A percentile compares a stretch with the other conserved stretches of the same genome.
These are phyloP conservation scores for Exophiala alcalophila DNA, from an alignment of 2,329 filamentous ascomycete genomes.

Conservation along the genomic window DNA sequence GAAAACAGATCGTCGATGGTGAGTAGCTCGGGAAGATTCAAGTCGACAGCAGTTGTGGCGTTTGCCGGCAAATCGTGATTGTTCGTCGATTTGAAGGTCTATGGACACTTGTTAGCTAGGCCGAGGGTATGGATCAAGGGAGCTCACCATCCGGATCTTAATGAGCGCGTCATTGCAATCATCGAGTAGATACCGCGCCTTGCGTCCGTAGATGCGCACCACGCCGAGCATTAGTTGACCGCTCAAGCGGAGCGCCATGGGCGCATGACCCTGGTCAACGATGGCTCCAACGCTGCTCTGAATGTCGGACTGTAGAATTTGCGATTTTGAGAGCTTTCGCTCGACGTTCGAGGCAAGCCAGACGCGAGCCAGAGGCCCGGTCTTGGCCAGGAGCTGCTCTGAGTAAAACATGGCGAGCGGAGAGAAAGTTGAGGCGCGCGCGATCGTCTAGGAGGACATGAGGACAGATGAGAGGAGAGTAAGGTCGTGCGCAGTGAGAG, in stretches of 20 bases:
- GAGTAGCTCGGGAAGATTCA: conserved; percentile 86
- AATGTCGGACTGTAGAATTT: conserved; percentile 91
- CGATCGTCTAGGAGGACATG: conserved; percentile 9
- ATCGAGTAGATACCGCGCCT: conserved; percentile 91
- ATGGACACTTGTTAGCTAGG: conserved; percentile 36
- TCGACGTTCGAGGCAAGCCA: conserved; percentile 98
- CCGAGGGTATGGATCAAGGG: background rate
- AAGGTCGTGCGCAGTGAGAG: background rate
- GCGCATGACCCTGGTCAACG: conserved; percentile 86
- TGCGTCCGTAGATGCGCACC: conserved; percentile 94
- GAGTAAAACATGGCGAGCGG: conserved; percentile 82
- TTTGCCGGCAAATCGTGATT: conserved; percentile 93
- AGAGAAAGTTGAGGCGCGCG: background rate
- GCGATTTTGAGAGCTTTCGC: conserved; percentile 95
- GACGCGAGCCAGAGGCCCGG: conserved; percentile 91
- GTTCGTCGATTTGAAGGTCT: conserved; percentile 91
- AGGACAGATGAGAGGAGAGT: background rate
- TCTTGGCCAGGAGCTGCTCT: conserved; percentile 92
- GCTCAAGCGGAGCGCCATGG: conserved; percentile 89
- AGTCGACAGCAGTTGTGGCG: conserved; percentile 75
- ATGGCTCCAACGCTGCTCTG: conserved; percentile 94
- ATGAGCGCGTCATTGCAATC: conserved; percentile 96
- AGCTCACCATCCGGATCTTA: conserved; percentile 93
- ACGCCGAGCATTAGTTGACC: conserved; percentile 93
- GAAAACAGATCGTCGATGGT: conserved; percentile 91